These are phyloP conservation scores for Leccinum incarnatum DNA, from an alignment of 768 basidiomycete species.

Conservation along the genomic window DNA sequence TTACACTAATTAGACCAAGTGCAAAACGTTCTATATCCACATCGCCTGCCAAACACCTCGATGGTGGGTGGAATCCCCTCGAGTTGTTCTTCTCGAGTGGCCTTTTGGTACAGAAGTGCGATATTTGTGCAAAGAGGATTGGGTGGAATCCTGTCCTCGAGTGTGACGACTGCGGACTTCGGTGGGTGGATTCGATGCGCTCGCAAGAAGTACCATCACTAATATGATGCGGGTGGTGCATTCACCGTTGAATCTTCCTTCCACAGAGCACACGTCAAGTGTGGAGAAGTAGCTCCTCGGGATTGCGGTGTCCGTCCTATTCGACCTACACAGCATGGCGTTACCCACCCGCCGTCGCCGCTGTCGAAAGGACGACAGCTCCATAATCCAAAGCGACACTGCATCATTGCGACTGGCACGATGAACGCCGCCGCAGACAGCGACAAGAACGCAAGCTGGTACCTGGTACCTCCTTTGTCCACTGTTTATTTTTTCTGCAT, in stretches of 20 bases:
- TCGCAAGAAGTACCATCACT: conserved; percentile 14
- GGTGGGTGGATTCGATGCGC: conserved; percentile 38
- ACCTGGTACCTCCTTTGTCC: background rate
- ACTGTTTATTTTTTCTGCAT: conserved; percentile 4
- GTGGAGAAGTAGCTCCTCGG: conserved; percentile 76
- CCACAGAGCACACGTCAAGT: conserved; percentile 78
- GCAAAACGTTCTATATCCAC: conserved; percentile 46
- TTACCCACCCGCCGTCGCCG: conserved; percentile 22
- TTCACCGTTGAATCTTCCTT: conserved; percentile 13
- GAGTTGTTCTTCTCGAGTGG: conserved; percentile 77
- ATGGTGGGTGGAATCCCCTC: conserved; percentile 67
- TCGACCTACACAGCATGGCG: conserved; percentile 23
- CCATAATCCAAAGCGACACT: conserved; percentile 28
- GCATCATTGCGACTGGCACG: conserved; percentile 22
- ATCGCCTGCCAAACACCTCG: conserved; percentile 28
- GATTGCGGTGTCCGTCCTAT: conserved; percentile 67
- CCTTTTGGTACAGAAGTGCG: conserved; percentile 72
- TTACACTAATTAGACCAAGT: conserved; percentile 83
- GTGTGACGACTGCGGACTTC: conserved; percentile 86
- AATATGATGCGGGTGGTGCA: conserved; percentile 10
- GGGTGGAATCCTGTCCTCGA: conserved; percentile 84
- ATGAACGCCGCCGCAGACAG: conserved; percentile 19
- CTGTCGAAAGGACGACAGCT: conserved; percentile 27
- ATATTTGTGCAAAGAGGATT: conserved; percentile 75
- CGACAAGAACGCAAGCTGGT: conserved; percentile 15